phyloP scores from a whole-genome alignment of 1,139 yeast species.

The Candida sojae region DNA sequence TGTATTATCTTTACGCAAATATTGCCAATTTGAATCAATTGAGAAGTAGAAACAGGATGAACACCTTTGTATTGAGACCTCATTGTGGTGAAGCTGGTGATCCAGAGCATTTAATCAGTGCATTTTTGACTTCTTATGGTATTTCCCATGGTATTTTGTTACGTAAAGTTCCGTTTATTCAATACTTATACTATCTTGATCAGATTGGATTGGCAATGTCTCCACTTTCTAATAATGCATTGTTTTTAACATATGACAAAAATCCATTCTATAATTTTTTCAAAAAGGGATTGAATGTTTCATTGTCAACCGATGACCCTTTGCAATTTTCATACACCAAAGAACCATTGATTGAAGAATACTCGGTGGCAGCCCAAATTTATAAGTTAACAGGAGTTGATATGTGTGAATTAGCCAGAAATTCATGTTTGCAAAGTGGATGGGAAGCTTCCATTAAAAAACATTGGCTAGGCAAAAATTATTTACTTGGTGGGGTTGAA shows the following conservation, averaged over 20 bases:
- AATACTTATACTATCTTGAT: constrained; percentile 87
- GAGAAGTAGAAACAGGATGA: constrained; percentile 72
- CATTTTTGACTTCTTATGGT: constrained; percentile 86
- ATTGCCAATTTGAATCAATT: constrained; percentile 82
- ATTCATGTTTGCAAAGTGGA: constrained; percentile 91
- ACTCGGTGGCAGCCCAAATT: constrained; percentile 96
- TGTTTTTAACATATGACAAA: constrained; percentile 93
- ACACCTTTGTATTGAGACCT: constrained; percentile 91
- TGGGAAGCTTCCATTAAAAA: constrained; percentile 82
- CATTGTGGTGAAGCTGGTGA: constrained; percentile 99
- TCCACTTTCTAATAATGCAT: constrained; percentile 93
- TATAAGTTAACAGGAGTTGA: constrained; percentile 92
- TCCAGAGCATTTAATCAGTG: constrained; percentile 92
- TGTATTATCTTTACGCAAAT: constrained; percentile 86
- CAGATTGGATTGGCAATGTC: constrained; percentile 99
- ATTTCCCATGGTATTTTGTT: constrained; percentile 93
- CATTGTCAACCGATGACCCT: constrained; percentile 74
- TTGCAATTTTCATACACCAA: constrained; percentile 93
- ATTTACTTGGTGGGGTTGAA: constrained; percentile 58
- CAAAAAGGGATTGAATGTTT: constrained; percentile 89
- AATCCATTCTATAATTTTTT: constrained; percentile 88
- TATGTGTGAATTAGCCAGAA: constrained; percentile 89
- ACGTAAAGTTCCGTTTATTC: constrained; percentile 92
- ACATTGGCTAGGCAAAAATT: constrained; percentile 90
- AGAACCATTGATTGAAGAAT: constrained; percentile 97